A percentile compares a stretch with the other conserved stretches of the same genome.
Evolutionary conservation across 2,329 filamentous ascomycete genomes (phyloP).

Genomic region (Colletotrichum somersetense): DNA sequence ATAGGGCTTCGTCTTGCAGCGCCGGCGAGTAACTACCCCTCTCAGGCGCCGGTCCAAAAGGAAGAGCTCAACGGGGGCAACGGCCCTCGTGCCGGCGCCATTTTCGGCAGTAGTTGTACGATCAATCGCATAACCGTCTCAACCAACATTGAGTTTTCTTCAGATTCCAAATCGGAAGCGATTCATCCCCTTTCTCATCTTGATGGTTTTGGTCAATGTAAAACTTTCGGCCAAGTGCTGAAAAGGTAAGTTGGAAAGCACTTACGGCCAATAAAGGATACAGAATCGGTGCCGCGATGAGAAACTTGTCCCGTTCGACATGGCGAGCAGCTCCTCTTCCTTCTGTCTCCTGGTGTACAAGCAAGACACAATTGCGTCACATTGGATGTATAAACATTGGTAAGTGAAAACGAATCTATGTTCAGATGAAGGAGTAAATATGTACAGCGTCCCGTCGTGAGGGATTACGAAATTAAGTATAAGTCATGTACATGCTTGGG

Average conservation of each 20-base stretch:
- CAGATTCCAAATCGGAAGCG: neutral
- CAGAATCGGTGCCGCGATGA: slow-evolving; percentile 1
- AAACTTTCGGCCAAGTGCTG: slow-evolving; percentile 55
- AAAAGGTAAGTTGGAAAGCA: slow-evolving; percentile 46
- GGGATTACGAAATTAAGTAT: slow-evolving; percentile 32
- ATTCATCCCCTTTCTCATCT: neutral
- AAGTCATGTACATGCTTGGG: slow-evolving; percentile 34
- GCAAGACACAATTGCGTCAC: too few relatives aligned
- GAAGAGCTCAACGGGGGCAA: neutral
- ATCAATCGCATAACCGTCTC: neutral
- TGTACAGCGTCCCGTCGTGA: slow-evolving; percentile 14
- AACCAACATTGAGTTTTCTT: neutral
- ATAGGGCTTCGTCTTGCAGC: neutral
- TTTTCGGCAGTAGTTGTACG: neutral
- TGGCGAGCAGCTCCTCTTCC: neutral
- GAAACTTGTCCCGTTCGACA: neutral
- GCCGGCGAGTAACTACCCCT: neutral
- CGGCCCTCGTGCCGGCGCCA: neutral
- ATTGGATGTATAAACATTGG: neutral
- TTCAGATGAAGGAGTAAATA: slow-evolving; percentile 21
- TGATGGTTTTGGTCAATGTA: slow-evolving; percentile 68
- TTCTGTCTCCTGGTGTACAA: too few relatives aligned
- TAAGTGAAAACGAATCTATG: slow-evolving; percentile 18
- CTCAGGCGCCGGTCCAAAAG: neutral
- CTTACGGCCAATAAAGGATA: too few relatives aligned